Evolutionary conservation across 495 filamentous ascomycete genomes (phyloP), one percentile per base, ranked within the genome.

Genomic region (Glarea lozoyensis): DNA sequence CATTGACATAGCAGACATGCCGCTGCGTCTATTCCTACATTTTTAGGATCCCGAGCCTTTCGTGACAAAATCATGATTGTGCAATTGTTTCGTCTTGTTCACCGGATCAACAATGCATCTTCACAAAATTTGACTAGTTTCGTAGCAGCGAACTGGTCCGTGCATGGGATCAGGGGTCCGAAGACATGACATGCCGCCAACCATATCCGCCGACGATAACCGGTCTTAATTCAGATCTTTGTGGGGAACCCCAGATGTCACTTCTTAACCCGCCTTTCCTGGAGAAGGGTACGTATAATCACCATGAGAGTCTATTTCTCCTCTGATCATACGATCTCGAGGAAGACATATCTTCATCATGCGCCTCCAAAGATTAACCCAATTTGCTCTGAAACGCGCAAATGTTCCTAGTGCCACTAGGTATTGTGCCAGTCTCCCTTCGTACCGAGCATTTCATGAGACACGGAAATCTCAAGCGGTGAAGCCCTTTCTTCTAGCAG

Each of bases 401-500:
- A 64, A 55, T 21, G 35, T 65, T 18, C 57, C 51, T 48, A 58
- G 55, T 46, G 45, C 48, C 35, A 40, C 68, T 12, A 50, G 53
- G 23, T 58, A 63, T 32, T 17, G n/a, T n/a, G n/a, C n/a, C n/a
- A n/a, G n/a, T n/a, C n/a, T n/a, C n/a, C 35, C 41, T 1, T 18
- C 25, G 43, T 10, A n/a, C 20, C 35, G 46, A 19, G 23, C 42
- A 15, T 88, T 96, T 54, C 81, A 86, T 52, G 65, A 68, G 12
- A 70, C 79, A 20, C 54, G 70, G 37, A 63, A 63, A 45, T 57
- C 78, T 16, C 70, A 69, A 46, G 76, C 71, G 2, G 73, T 94
- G 17, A 88, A 86, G 60, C 89, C 93, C 13, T 94, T 95, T 55
- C 61, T 94, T 29, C 67, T 99, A 27, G 90, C 92, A 50, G 93